Percentiles rank a stretch among this genome's conserved stretches.
Evolutionary conservation across 1,139 yeast species (phyloP).

Genomic region (Taiozyma sp.): DNA sequence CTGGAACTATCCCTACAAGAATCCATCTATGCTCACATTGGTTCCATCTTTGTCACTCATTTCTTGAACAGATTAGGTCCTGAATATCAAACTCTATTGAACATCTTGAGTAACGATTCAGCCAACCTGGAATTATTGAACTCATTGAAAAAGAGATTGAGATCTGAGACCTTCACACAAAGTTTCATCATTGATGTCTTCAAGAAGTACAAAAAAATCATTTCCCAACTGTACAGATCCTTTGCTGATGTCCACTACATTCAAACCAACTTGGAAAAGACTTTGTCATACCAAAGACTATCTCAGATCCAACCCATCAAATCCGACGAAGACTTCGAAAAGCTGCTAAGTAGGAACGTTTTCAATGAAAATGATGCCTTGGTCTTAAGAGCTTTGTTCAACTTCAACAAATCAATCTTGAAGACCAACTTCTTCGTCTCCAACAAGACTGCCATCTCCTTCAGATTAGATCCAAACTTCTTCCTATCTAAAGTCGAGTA

Average conservation of each 20-base stretch:
- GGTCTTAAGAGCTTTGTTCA: slow-evolving; percentile 77
- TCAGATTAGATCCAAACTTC: slow-evolving; percentile 74
- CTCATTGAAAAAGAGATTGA: slow-evolving; percentile 81
- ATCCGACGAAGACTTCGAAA: slow-evolving; percentile 70
- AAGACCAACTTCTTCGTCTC: slow-evolving; percentile 94
- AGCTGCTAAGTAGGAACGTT: slow-evolving; percentile 62
- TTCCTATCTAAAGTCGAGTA: slow-evolving; percentile 84
- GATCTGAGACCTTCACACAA: slow-evolving; percentile 92
- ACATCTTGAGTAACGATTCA: slow-evolving; percentile 54
- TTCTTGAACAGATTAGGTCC: slow-evolving; percentile 92
- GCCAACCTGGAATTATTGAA: slow-evolving; percentile 63
- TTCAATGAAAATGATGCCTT: slow-evolving; percentile 77
- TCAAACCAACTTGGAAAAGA: slow-evolving; percentile 52
- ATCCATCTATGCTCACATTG: slow-evolving; percentile 91
- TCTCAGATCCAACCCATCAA: slow-evolving; percentile 73
- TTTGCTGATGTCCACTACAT: slow-evolving; percentile 91
- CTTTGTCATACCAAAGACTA: slow-evolving; percentile 86
- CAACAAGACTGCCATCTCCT: slow-evolving; percentile 91
- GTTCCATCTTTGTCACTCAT: slow-evolving; percentile 88
- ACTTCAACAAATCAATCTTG: slow-evolving; percentile 81
- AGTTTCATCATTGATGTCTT: slow-evolving; percentile 78
- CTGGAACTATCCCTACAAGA: slow-evolving; percentile 90
- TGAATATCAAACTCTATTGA: slow-evolving; percentile 70
- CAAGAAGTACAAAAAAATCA: slow-evolving; percentile 62
- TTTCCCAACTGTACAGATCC: slow-evolving; percentile 82